Evolutionary conservation across 2,329 filamentous ascomycete genomes (phyloP).

Genomic region (Colletotrichum echinochloae): DNA sequence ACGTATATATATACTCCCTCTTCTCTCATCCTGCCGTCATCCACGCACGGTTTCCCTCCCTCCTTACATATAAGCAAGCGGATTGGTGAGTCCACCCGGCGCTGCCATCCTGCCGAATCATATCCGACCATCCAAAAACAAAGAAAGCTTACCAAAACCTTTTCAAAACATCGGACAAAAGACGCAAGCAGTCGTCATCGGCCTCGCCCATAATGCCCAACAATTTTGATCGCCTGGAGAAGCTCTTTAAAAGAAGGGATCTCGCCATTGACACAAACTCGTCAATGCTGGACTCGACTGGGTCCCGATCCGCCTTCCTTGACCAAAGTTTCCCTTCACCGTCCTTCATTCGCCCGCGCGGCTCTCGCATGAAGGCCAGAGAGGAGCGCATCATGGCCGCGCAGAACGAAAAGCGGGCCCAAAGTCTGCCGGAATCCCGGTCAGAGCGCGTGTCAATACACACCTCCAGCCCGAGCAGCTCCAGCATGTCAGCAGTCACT

Average conservation of each 20-base stretch:
- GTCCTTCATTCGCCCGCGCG: slow-evolving; percentile 68
- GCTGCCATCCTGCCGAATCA: neutral
- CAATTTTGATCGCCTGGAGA: slow-evolving; percentile 55
- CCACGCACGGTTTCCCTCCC: neutral
- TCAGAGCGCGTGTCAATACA: slow-evolving; percentile 41
- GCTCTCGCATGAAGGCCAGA: slow-evolving; percentile 67
- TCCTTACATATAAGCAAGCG: slow-evolving; percentile 2
- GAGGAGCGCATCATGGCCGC: slow-evolving; percentile 53
- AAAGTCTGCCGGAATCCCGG: slow-evolving; percentile 38
- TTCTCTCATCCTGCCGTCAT: neutral
- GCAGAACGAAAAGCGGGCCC: slow-evolving; percentile 29
- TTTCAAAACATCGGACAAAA: slow-evolving; percentile 9
- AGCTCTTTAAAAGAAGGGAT: slow-evolving; percentile 61
- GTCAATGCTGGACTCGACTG: slow-evolving; percentile 9
- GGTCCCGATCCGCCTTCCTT: slow-evolving; percentile 42
- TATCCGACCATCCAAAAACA: neutral
- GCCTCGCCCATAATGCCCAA: slow-evolving; percentile 30
- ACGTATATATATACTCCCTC: too few relatives aligned
- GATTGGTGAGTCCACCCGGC: slow-evolving; percentile 15
- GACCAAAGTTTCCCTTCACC: slow-evolving; percentile 61
- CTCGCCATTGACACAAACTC: slow-evolving; percentile 9
- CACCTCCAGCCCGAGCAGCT: slow-evolving; percentile 31
- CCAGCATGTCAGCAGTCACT: slow-evolving; percentile 27
- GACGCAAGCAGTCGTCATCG: neutral
- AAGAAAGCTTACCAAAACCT: slow-evolving; percentile 26